Base-by-base conservation (phyloP, 1,284 basidiomycete species). In the Trametes versicolor region DNA sequence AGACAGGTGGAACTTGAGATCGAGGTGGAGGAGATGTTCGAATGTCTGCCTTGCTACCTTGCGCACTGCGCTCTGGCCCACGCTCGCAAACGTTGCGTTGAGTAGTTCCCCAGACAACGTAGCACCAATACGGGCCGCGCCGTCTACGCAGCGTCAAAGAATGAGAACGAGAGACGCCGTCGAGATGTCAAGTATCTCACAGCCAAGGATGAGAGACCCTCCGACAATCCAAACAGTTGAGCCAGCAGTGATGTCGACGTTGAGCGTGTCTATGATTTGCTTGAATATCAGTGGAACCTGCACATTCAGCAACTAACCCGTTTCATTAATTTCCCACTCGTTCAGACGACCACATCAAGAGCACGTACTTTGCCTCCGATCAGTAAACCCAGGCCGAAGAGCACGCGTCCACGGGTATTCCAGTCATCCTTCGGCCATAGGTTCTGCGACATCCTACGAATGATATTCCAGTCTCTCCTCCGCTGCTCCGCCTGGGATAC, bases 241-340 rank as follows among this genome's bases (percentile, higher is more conserved):
- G 0, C 85, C 83, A 10, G 91, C 84, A 0, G 91, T 87, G 60
- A 98, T 83, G 54, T 94, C 90, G 27, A 99, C 82, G 74, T 98
- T 98, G 68, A 99, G 83, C 1, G 90, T 78, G 76, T 99, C 97
- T 63, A 99, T 90, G 54, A 99, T 90, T 45, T 86, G 77, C 78
- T 99, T 99, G 87, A 99, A 99, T 70, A 99, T 85, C 71, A 96
- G 89, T 0, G 98, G 97, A 6, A 99, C 97, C 84, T 99, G 97
- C 0, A 99, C 97, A 75, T 99, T 99, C 64, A 99, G 81, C 32
- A 98, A 80, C 76, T 77, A 53, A 37, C 32, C 1, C n/a, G 21
- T 15, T 43, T 27, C 13, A 34, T 47, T 21, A 39, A 29, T n/a
- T 50, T 6, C 23, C 13, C 13, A 21, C 19, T 8, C 19, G 36